phyloP scores from a whole-genome alignment of 2,329 filamentous ascomycete species.

The Aspergillus ustus region DNA sequence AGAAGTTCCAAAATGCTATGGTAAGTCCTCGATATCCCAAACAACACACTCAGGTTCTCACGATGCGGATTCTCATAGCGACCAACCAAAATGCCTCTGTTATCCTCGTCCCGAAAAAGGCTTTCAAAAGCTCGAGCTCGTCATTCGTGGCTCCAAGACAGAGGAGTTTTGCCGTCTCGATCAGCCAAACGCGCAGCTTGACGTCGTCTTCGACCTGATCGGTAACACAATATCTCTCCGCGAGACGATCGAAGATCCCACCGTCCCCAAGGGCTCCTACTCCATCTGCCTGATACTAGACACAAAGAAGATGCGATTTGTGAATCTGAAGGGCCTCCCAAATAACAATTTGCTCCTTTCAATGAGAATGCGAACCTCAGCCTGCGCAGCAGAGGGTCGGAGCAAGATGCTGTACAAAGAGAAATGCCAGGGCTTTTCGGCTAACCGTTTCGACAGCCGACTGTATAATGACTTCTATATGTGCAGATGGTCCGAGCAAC shows the following conservation, averaged over 20 bases:
- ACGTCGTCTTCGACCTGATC: slow-evolving; percentile 32
- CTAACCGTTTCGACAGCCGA: slow-evolving; percentile 19
- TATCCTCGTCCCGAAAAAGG: slow-evolving; percentile 23
- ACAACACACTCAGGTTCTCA: not conserved
- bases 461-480: slow-evolving; percentile 29
- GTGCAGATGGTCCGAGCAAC: slow-evolving; percentile 23
- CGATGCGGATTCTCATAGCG: slow-evolving; percentile 17
- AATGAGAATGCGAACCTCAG: slow-evolving; percentile 22
- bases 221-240: slow-evolving; percentile 26
- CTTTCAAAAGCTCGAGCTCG: slow-evolving; percentile 22
- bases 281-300: slow-evolving; percentile 22
- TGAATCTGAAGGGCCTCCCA: slow-evolving; percentile 34
- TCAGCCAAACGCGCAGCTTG: slow-evolving; percentile 26
- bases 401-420: slow-evolving; percentile 26
- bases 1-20: slow-evolving; percentile 6
- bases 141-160: slow-evolving; percentile 21
- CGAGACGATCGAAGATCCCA: slow-evolving; percentile 25
- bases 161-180: slow-evolving; percentile 24
- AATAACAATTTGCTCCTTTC: slow-evolving; percentile 34
- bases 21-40: not conserved
- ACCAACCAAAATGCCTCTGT: slow-evolving; percentile 29
- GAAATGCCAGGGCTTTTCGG: slow-evolving; percentile 28
- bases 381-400: slow-evolving; percentile 18
- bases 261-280: slow-evolving; percentile 15
- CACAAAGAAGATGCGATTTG: slow-evolving; percentile 26